A percentile compares a stretch with the other conserved stretches of the same genome.
Conservation (phyloP, 1,284 basidiomycete genomes). For the Fomitopsis betulina region DNA sequence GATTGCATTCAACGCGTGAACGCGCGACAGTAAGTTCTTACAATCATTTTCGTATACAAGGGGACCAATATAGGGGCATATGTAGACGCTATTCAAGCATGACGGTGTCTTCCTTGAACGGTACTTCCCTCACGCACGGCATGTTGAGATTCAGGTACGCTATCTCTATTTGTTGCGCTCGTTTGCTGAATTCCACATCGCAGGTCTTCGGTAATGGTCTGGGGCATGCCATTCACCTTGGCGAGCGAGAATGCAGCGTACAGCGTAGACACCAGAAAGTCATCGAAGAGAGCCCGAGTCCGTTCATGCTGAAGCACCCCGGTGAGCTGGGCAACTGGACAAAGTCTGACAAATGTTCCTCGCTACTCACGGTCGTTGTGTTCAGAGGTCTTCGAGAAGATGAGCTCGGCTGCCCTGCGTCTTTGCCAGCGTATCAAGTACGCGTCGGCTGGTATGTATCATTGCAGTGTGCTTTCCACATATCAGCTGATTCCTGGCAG, state of each 20-base stretch:
- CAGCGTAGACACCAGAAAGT: conserved; percentile 75
- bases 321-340: conserved; percentile 24
- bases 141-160: conserved; percentile 63
- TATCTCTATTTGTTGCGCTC: not conserved
- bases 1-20: conserved; percentile 34
- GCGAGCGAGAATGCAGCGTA: conserved; percentile 68
- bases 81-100: conserved; percentile 4
- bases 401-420: conserved; percentile 50
- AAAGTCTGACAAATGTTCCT: not conserved
- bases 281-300: conserved; percentile 64
- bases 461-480: not conserved
- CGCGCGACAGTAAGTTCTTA: conserved; percentile 42
- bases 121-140: conserved; percentile 51
- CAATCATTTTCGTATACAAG: conserved; percentile 1
- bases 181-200: not conserved
- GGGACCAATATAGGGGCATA: not conserved
- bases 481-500: conserved; percentile 25
- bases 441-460: conserved; percentile 46
- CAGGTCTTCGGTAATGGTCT: conserved; percentile 64
- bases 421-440: conserved; percentile 51
- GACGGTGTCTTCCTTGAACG: conserved; percentile 52
- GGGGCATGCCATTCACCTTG: conserved; percentile 58
- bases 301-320: conserved; percentile 39
- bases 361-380: not conserved
- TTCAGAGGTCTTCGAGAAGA: conserved; percentile 38